Evolutionary conservation across 2,329 filamentous ascomycete species (phyloP).

Genomic region (Aspergillus sp.): DNA sequence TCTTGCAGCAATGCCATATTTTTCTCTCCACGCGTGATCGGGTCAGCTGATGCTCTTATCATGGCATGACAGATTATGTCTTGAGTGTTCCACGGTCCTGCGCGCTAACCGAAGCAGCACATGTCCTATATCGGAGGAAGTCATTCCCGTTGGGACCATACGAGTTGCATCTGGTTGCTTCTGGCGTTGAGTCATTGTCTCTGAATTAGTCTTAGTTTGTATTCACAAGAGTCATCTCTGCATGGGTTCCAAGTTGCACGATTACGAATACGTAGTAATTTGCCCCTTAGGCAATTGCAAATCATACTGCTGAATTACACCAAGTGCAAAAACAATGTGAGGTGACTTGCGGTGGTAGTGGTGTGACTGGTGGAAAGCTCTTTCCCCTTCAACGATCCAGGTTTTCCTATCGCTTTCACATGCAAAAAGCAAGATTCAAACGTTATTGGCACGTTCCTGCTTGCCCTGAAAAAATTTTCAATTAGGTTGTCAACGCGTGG

Average conservation of each 20-base stretch:
- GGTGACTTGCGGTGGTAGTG: conserved; percentile 1
- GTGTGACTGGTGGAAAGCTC: conserved; percentile 1
- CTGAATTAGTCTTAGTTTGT: not conserved
- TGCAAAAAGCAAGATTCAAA: not conserved
- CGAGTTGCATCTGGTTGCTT: not conserved
- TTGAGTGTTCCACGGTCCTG: not conserved
- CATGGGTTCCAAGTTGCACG: not conserved
- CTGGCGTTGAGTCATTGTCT: conserved; percentile 1
- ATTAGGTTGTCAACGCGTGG: not conserved
- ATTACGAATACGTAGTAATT: not conserved
- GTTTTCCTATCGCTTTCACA: not conserved
- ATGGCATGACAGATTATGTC: conserved; percentile 1
- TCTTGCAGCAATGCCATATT: not conserved
- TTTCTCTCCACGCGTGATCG: not conserved
- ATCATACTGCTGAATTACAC: not conserved
- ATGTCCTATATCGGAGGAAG: conserved; percentile 6
- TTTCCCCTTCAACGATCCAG: not conserved
- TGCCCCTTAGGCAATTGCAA: not conserved
- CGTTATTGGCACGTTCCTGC: not conserved
- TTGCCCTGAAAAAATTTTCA: not conserved
- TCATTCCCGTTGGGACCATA: not conserved
- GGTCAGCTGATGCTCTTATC: conserved; percentile 5
- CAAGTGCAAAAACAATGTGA: not conserved
- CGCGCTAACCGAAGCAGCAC: not conserved
- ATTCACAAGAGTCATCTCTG: not conserved